Evolutionary conservation across 164 flowering plant genomes (phyloP), one percentile per base, ranked within the genome.

Genomic region (Litsea cubeba): DNA sequence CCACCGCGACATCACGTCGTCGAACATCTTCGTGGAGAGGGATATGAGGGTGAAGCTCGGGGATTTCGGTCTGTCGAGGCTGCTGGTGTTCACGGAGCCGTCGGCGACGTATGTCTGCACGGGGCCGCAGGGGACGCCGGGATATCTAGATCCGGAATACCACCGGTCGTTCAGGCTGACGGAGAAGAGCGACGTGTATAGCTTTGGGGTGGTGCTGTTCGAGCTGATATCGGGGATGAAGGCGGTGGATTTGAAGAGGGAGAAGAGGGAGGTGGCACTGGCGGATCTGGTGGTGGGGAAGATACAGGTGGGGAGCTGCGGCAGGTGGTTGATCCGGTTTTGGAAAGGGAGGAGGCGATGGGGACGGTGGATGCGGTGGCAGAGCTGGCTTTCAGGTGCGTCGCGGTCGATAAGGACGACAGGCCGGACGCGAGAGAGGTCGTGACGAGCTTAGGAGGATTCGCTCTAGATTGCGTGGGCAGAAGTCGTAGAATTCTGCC

Each of bases 111-210:
- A 84, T 49, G 90, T 92, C 4, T 92, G 94, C 83, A 95, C 98
- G 3, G 98, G 98, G 11, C 98, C 98, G n/a, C 98, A 95, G 72
- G 98, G 98, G 18, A 95, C 98, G 7, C 98, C 98, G 26, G 98
- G 98, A 0, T 95, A 95, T 58, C 72, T 95, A 65, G 98, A 92
- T 50, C 98, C 97, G 74, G 97, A 95, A 70, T 92, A 95, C 69
- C 89, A 92, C 79, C 80, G 85, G 78, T 92, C 96, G 23, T 92
- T 89, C 71, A 73, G 87, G 77, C 74, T 95, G 81, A 95, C 96
- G 23, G 97, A 95, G 78, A 95, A 95, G 88, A 95, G 98, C 70
- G 97, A 95, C 77, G 89, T 95, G 77, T 95, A 92, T 79, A 95
- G 98, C 75, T 90, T 91, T 58, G 98, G 98, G 2, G 98, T 95